Base-by-base conservation (phyloP, 2,329 filamentous ascomycete genomes). In the Ascocoryne sarcoides region DNA sequence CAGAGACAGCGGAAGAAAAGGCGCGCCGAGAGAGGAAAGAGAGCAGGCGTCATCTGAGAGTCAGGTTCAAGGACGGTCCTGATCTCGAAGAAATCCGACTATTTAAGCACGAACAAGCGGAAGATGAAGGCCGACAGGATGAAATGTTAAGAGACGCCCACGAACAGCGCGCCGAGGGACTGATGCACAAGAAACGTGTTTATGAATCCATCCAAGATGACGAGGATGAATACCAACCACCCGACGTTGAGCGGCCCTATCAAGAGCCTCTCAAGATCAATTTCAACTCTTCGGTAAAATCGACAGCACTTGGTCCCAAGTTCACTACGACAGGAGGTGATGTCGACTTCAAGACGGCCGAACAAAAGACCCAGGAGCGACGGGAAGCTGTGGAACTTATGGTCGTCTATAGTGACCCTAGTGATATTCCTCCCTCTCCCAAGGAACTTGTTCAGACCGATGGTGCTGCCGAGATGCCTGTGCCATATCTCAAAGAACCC, bases 131-230 rank as follows among this genome's bases (percentile, higher is more conserved):
- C 39, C 72, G 82, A 40, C 73, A 76, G 39, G 68, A 71, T 40
- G 82, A 77, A 53, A 79, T 85, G 70, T 73, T 81, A 30, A 76
- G 76, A 36, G 82, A 88, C 59, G 81, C 81, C 3, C 73, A 74
- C 20, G 83, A 88, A 56, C 80, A 85, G 53, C 77, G 78, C 36
- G 79, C 77, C 4, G 84, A 85, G 54, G 81, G 84, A 36, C 78
- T 82, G 67, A 77, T 82, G 51, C 64, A 80, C 38, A 80, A 78
- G 52, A 68, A 71, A 47, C 66, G 70, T 33, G 64, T 68, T 5
- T 46, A 47, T 12, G 67, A 68, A 19, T 65, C 69, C 32, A 73
- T 76, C 2, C 72, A 79, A 9, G 75, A 82, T 1, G 65, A 70
- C 0, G 72, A 75, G 17, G 73, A 58, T 28, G 58, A 60, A n/a